A percentile compares a stretch with the other conserved stretches of the same genome.
Evolutionary conservation across 371 early-diverging fungal species (phyloP).

Genomic region (Lichtheimia ramosa): DNA sequence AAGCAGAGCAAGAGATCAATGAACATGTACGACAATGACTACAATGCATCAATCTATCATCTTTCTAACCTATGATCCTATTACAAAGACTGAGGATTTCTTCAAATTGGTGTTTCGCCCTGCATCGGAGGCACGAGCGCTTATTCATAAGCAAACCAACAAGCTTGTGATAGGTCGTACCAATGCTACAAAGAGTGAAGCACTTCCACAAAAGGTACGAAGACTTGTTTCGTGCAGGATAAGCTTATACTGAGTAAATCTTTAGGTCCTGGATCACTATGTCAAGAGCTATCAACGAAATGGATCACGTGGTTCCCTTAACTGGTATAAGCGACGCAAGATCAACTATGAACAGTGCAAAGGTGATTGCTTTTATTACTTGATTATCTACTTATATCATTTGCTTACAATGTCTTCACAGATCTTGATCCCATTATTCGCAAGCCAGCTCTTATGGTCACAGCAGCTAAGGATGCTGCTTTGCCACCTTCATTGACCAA

Average conservation of each 20-base stretch:
- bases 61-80: not conserved
- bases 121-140: constrained; percentile 13
- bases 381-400: too few species aligned
- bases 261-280: constrained; percentile 35
- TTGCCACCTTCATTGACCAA: constrained; percentile 42
- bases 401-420: not conserved
- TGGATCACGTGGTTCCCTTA: constrained; percentile 43
- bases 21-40: constrained; percentile 18
- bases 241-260: not conserved
- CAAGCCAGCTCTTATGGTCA: constrained; percentile 42
- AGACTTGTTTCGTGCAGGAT: not conserved
- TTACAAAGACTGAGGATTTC: constrained; percentile 23
- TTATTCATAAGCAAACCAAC: constrained; percentile 24
- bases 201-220: constrained; percentile 26
- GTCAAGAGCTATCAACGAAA: constrained; percentile 24
- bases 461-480: constrained; percentile 38
- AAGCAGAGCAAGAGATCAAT: constrained; percentile 42
- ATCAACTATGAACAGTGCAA: constrained; percentile 45
- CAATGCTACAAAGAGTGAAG: constrained; percentile 20
- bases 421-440: constrained; percentile 35
- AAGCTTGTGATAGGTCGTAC: constrained; percentile 31
- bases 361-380: constrained; percentile 14
- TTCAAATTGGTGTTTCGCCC: constrained; percentile 36
- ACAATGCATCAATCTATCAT: not conserved
- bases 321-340: constrained; percentile 44